A percentile compares a stretch with the other conserved stretches of the same genome.
phyloP scores from a whole-genome alignment of 495 filamentous ascomycete genomes.

The Beverwykella pulmonaria region DNA sequence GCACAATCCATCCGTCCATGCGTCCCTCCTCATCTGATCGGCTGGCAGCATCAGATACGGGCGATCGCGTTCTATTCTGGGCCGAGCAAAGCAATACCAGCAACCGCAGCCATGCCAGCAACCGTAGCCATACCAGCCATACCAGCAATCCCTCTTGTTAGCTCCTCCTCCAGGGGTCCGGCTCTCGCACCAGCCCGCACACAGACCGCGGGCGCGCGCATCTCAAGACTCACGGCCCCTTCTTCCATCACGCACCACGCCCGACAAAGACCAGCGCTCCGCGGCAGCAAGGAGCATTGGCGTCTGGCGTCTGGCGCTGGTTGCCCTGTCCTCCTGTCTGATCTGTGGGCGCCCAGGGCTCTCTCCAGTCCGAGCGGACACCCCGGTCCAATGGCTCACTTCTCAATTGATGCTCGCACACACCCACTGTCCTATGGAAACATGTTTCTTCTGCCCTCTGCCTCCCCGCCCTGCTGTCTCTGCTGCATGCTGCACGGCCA shows the following conservation, averaged over 20 bases:
- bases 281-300: slow-evolving; percentile 3
- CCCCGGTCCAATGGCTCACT: slow-evolving; percentile 25
- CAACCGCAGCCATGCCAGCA: background rate
- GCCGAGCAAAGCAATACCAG: too few relatives aligned
- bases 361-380: slow-evolving; percentile 21
- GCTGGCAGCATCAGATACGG: too few relatives aligned
- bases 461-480: slow-evolving; percentile 12
- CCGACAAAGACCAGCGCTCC: background rate
- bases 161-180: background rate
- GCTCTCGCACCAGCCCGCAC: background rate
- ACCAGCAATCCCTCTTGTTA: background rate
- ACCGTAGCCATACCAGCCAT: too few relatives aligned
- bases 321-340: background rate
- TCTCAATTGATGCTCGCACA: slow-evolving; percentile 14
- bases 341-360: background rate
- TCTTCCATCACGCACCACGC: slow-evolving; percentile 1
- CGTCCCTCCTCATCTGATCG: too few relatives aligned
- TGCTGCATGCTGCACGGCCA: slow-evolving; percentile 7
- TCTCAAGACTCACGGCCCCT: background rate
- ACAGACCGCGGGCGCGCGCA: background rate
- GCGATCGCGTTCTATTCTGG: too few relatives aligned
- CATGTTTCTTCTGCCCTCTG: slow-evolving; percentile 18
- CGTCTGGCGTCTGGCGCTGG: slow-evolving; percentile 16
- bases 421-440: slow-evolving; percentile 2
- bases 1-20: too few relatives aligned